Percentiles rank a stretch among this genome's conserved stretches.
Evolutionary conservation across 441 rosid species (phyloP).

Genomic region (Lepidium campestre): DNA sequence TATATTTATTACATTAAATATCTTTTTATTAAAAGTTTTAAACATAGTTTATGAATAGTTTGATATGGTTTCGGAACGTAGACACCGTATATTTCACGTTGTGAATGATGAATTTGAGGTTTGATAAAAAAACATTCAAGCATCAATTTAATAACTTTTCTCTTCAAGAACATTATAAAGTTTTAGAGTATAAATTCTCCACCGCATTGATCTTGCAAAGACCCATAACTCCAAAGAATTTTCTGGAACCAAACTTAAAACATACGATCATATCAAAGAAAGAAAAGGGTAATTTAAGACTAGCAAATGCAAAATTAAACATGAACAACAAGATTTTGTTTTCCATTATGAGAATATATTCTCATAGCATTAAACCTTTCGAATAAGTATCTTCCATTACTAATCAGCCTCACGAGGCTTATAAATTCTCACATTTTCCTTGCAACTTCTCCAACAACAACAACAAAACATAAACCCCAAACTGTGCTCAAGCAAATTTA

Average conservation of each 20-base stretch:
- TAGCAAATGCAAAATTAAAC: neutral
- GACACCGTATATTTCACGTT: neutral
- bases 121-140: neutral
- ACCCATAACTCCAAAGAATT: neutral
- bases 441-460: slow-evolving; percentile 27
- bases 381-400: slow-evolving; percentile 28
- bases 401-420: slow-evolving; percentile 28
- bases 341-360: slow-evolving; percentile 19
- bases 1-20: too few relatives aligned
- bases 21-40: too few relatives aligned
- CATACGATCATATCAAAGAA: neutral
- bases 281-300: neutral
- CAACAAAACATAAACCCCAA: neutral
- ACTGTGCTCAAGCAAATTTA: neutral
- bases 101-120: neutral
- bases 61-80: too few relatives aligned
- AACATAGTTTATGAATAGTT: too few relatives aligned
- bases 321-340: slow-evolving; percentile 14
- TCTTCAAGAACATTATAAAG: neutral
- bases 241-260: neutral
- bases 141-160: neutral
- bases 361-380: slow-evolving; percentile 31
- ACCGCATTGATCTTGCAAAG: neutral
- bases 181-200: neutral
- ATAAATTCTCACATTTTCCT: slow-evolving; percentile 38